Base-by-base conservation (phyloP, 352 stramenopile genomes). In the Plasmopara halstedii region DNA sequence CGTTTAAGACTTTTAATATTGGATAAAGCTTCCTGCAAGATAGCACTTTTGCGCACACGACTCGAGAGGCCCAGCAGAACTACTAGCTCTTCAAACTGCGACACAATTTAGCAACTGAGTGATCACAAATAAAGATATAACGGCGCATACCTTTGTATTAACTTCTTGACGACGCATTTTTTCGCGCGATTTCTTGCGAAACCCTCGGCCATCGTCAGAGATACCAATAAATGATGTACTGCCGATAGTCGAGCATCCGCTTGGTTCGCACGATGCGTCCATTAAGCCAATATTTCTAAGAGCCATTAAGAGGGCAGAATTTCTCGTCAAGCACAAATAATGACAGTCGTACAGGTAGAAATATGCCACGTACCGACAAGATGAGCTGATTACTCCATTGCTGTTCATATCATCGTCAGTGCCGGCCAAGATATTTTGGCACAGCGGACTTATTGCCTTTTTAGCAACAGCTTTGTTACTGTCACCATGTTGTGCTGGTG, bases 151-250 rank as follows among this genome's bases (percentile, higher is more conserved):
- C 70, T 85, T 84, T 46, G 84, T 65, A 49, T 88, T 88, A 33
- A 88, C 76, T 51, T 88, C 76, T 58, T 85, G 76, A 49, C 76
- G 69, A 27, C 73, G 64, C 70, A 85, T 85, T 53, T 85, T 88
- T 35, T 88, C 76, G 11, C 76, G 58, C 13, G 73, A 86, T 41
- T 88, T 88, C 50, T 88, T 88, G 14, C 73, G 63, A 41, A 70
- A 81, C 7, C 75, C 72, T 41, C 73, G 64, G 33, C 83, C 70
- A 25, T 85, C 73, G 44, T 88, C 70, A 8, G 49, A 57, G 25
- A 44, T 44, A n/a, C 35, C 56, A 26, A 53, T 40, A 35, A 23
- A 48, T 10, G 58, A 40, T 26, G 31, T 23, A 33, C 26, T 56
- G 2, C 41, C 58, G 31, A 83, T 83, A 21, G 68, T 77, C n/a